These are phyloP conservation scores for Talaromyces amestolkiae DNA, from an alignment of 2,329 filamentous ascomycete species.

Conservation along the genomic window DNA sequence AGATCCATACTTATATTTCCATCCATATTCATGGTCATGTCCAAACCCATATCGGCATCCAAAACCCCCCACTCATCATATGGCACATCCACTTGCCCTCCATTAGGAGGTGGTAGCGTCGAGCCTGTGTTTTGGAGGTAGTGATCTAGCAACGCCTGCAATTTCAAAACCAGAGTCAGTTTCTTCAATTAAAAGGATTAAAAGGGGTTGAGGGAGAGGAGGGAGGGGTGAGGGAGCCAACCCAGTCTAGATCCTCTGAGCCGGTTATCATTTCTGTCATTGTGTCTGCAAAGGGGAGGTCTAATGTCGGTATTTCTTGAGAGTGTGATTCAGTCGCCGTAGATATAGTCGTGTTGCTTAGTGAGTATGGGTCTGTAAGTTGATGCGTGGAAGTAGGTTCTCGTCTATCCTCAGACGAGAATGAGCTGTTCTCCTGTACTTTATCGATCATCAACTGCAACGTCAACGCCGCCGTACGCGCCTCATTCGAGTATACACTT, in stretches of 20 bases:
- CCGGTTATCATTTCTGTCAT: conserved; percentile 26
- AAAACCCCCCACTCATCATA: not conserved
- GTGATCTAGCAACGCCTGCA: conserved; percentile 14
- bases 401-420: not conserved
- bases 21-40: not conserved
- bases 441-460: conserved; percentile 24
- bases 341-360: too few species aligned
- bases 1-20: not conserved
- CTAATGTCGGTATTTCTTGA: too few species aligned
- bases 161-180: not conserved
- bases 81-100: not conserved
- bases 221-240: not conserved
- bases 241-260: conserved; percentile 24
- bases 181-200: not conserved
- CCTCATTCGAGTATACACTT: conserved; percentile 18
- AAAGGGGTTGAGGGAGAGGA: not conserved
- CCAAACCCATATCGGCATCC: not conserved
- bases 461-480: conserved; percentile 19
- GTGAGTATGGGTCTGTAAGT: not conserved
- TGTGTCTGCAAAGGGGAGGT: conserved; percentile 21
- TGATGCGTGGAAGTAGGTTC: not conserved
- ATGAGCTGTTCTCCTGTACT: conserved; percentile 9
- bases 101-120: not conserved
- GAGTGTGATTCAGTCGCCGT: too few species aligned
- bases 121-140: conserved; percentile 14